These are phyloP conservation scores for Cercis canadensis DNA, from an alignment of 306 rosid species.

Conservation along the genomic window DNA sequence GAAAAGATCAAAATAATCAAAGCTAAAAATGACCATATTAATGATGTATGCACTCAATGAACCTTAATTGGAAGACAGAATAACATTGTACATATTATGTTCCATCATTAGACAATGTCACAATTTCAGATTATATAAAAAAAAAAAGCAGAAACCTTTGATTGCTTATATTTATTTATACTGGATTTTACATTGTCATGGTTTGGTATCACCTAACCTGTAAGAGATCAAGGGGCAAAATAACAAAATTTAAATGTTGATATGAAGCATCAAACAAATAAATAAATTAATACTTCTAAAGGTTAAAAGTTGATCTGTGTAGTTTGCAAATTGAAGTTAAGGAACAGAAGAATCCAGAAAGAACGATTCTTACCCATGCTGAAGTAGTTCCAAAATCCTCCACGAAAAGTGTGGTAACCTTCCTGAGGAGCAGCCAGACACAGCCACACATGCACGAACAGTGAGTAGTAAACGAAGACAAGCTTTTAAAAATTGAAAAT, in stretches of 20 bases:
- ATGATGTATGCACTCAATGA: not conserved
- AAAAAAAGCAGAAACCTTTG: not conserved
- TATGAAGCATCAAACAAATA: slow-evolving; percentile 12
- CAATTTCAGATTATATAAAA: slow-evolving; percentile 5
- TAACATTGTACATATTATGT: not conserved
- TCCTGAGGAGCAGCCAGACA: slow-evolving; percentile 62
- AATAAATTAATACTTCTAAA: slow-evolving; percentile 9
- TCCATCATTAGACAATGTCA: slow-evolving; percentile 13
- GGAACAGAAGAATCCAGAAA: slow-evolving; percentile 25
- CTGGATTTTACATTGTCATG: slow-evolving; percentile 18
- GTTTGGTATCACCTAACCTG: slow-evolving; percentile 8
- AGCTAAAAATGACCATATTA: not conserved
- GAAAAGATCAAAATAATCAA: slow-evolving; percentile 22
- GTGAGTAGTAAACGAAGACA: slow-evolving; percentile 21
- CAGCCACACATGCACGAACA: slow-evolving; percentile 24
- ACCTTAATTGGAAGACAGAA: not conserved
- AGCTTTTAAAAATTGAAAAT: slow-evolving; percentile 13
- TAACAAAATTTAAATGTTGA: not conserved
- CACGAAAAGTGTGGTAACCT: slow-evolving; percentile 90
- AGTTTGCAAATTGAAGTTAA: slow-evolving; percentile 31
- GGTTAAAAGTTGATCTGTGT: slow-evolving; percentile 18
- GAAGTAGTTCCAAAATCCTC: slow-evolving; percentile 98
- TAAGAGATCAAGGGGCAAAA: slow-evolving; percentile 24
- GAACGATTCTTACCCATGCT: slow-evolving; percentile 83
- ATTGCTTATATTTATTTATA: slow-evolving; percentile 12